Evolutionary conservation across 2,329 filamentous ascomycete genomes (phyloP).

Genomic region (Raffaelea deltoideospora): DNA sequence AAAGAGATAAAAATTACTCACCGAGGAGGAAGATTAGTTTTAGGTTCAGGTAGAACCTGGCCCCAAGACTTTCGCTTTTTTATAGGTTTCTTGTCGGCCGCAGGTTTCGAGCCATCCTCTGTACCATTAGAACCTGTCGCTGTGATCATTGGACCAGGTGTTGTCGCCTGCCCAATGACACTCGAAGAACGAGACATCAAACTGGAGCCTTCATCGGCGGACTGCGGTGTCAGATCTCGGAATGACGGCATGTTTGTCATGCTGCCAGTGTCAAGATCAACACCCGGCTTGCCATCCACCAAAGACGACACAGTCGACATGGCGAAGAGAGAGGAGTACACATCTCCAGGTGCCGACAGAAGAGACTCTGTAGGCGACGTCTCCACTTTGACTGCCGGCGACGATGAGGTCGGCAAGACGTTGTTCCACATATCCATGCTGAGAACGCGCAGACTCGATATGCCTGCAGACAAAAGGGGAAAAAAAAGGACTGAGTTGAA

Average conservation of each 20-base stretch:
- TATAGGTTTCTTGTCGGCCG: conserved; percentile 50
- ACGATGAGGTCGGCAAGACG: background rate
- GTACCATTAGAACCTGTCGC: too few species aligned
- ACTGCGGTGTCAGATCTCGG: conserved; percentile 5
- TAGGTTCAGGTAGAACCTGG: conserved; percentile 88
- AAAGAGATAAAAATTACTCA: too few species aligned
- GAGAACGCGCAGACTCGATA: too few species aligned
- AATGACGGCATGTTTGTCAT: conserved; percentile 2
- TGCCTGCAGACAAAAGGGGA: too few species aligned
- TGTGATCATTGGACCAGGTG: too few species aligned
- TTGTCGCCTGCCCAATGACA: too few species aligned
- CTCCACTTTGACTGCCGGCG: conserved; percentile 29
- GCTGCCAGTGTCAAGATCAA: conserved; percentile 1
- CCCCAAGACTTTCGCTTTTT: conserved; percentile 99
- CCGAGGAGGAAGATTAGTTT: conserved; percentile 89
- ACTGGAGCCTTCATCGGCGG: conserved; percentile 9
- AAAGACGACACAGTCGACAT: background rate
- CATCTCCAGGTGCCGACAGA: conserved; percentile 33
- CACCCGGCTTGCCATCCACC: conserved; percentile 1
- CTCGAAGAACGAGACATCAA: too few species aligned
- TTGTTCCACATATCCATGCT: background rate
- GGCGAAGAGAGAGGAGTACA: conserved; percentile 33
- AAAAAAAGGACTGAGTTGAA: too few species aligned
- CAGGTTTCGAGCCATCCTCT: background rate
- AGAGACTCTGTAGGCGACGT: conserved; percentile 38